These are phyloP conservation scores for Aspergillus caelatus DNA, from an alignment of 2,329 filamentous ascomycete species.

Conservation along the genomic window DNA sequence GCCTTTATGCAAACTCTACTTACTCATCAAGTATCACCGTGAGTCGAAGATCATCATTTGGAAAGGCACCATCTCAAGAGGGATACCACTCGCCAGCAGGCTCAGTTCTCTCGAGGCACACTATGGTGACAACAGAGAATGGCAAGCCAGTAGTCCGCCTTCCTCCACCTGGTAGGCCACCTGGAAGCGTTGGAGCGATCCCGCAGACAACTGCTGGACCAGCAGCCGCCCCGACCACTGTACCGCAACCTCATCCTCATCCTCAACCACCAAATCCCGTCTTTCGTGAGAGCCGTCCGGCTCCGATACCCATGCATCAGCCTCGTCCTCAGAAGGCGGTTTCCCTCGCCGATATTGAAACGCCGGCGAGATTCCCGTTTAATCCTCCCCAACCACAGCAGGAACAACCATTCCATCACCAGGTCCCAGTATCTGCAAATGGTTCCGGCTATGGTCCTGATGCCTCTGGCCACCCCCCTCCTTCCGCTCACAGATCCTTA, in stretches of 20 bases:
- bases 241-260: conserved; percentile 37
- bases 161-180: conserved; percentile 61
- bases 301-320: conserved; percentile 80
- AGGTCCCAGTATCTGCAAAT: conserved; percentile 77
- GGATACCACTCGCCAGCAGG: conserved; percentile 78
- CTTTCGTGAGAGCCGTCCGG: conserved; percentile 63
- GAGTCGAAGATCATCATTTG: conserved; percentile 81
- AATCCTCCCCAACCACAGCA: conserved; percentile 66
- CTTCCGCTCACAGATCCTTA: conserved; percentile 59
- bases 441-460: conserved; percentile 59
- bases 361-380: conserved; percentile 66
- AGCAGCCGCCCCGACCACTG: conserved; percentile 19
- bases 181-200: conserved; percentile 22
- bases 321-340: conserved; percentile 93
- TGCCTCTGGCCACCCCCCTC: conserved; percentile 66
- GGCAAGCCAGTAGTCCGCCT: conserved; percentile 78
- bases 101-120: conserved; percentile 72
- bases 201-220: conserved; percentile 24
- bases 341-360: conserved; percentile 90
- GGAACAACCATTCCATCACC: conserved; percentile 90
- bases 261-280: conserved; percentile 58
- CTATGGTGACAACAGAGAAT: conserved; percentile 61
- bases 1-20: conserved; percentile 72
- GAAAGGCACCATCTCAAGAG: conserved; percentile 69
- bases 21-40: conserved; percentile 88